Conservation (phyloP, 108 stramenopile genomes). For the Skeletonema marinoi region DNA sequence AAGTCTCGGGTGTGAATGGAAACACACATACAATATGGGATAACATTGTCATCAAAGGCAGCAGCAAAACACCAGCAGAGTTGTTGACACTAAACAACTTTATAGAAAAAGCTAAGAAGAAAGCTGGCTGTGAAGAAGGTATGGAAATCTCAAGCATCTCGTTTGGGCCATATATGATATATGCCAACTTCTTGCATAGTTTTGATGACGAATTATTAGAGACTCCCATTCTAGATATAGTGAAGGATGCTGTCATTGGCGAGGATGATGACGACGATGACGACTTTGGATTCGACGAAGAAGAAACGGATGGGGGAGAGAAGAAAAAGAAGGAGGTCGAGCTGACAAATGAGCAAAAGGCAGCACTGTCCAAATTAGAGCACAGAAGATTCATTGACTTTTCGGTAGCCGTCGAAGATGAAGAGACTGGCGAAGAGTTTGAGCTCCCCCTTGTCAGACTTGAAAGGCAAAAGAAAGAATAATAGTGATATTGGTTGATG, state of each 20-base stretch:
- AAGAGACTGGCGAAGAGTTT: slow-evolving; percentile 72
- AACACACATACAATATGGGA: slow-evolving; percentile 93
- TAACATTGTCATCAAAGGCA: slow-evolving; percentile 70
- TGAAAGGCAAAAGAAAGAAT: slow-evolving; percentile 13
- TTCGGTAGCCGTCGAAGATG: slow-evolving; percentile 71
- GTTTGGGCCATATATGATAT: slow-evolving; percentile 79
- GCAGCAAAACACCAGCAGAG: slow-evolving; percentile 53
- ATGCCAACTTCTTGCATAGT: slow-evolving; percentile 84
- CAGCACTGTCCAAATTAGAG: slow-evolving; percentile 24
- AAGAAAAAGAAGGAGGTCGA: slow-evolving; percentile 1
- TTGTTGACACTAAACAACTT: slow-evolving; percentile 60
- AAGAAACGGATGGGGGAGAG: slow-evolving; percentile 10
- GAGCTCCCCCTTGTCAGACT: slow-evolving; percentile 67
- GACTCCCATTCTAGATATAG: slow-evolving; percentile 56
- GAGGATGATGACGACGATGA: slow-evolving; percentile 66
- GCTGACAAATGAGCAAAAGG: slow-evolving; percentile 34
- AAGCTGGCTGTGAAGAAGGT: slow-evolving; percentile 44
- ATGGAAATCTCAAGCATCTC: slow-evolving; percentile 69
- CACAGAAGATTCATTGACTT: slow-evolving; percentile 59
- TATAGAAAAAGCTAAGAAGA: slow-evolving; percentile 58
- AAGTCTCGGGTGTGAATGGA: slow-evolving; percentile 60
- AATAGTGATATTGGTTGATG: neutral
- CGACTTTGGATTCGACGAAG: slow-evolving; percentile 19
- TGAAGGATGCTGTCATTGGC: slow-evolving; percentile 58
- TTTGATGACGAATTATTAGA: slow-evolving; percentile 71